A percentile compares a stretch with the other conserved stretches of the same genome.
These are phyloP conservation scores for Pseudocercospora crystallina DNA, from an alignment of 2,329 filamentous ascomycete genomes.

Conservation along the genomic window DNA sequence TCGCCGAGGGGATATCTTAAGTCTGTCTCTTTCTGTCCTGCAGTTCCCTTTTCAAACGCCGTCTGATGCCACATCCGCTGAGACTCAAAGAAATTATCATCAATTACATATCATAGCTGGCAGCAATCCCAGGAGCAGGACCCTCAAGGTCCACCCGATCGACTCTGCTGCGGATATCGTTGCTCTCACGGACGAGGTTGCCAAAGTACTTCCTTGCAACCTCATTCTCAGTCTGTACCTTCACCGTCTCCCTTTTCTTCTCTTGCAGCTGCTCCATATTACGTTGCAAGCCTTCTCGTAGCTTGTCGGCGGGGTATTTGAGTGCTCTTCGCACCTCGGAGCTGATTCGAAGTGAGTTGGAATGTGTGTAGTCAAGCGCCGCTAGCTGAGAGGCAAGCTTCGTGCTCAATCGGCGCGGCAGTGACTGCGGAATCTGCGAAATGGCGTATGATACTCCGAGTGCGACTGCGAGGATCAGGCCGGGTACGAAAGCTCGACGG, in stretches of 20 bases:
- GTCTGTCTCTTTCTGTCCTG: too few relatives aligned
- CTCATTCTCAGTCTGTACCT: conserved; percentile 79
- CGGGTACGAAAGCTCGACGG: conserved; percentile 76
- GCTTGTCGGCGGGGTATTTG: conserved; percentile 79
- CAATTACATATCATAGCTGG: conserved; percentile 31
- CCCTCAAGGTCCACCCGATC: conserved; percentile 54
- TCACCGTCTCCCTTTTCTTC: conserved; percentile 78
- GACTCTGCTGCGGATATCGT: conserved; percentile 51
- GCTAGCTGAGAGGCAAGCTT: conserved; percentile 81
- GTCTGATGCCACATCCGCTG: conserved; percentile 2
- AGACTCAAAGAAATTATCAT: conserved; percentile 2
- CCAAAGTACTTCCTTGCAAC: conserved; percentile 87
- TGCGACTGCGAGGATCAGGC: conserved; percentile 70
- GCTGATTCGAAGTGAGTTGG: conserved; percentile 81
- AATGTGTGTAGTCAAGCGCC: conserved; percentile 87
- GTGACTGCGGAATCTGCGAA: conserved; percentile 81
- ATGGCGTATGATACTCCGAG: conserved; percentile 79
- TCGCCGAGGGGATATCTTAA: too few relatives aligned
- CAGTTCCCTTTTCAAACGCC: conserved; percentile 4
- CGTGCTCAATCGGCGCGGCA: conserved; percentile 78
- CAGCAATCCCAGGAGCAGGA: conserved; percentile 46
- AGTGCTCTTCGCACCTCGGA: conserved; percentile 85
- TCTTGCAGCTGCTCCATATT: conserved; percentile 78
- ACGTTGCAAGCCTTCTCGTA: conserved; percentile 78
- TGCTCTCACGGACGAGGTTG: conserved; percentile 70